Percentiles rank a stretch among this genome's conserved stretches.
phyloP scores from a whole-genome alignment of 441 rosid genomes.

The Dalechampia spathulata region DNA sequence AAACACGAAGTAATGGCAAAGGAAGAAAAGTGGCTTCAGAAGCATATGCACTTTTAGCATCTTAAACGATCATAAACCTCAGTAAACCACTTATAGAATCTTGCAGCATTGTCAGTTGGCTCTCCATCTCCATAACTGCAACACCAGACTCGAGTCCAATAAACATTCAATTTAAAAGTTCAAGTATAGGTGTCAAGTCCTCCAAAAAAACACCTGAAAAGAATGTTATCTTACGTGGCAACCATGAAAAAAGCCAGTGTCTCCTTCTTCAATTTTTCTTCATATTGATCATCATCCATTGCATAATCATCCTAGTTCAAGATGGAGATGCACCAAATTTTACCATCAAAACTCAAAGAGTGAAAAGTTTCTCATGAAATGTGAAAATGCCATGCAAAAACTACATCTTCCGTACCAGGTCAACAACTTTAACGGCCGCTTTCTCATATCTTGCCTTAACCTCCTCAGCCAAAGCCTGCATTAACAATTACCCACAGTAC shows the following conservation, averaged over 20 bases:
- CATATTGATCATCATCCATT: constrained; percentile 86
- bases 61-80: constrained; percentile 53
- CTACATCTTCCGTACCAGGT: constrained; percentile 84
- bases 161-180: neutral
- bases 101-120: constrained; percentile 97
- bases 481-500: too few relatives aligned
- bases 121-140: constrained; percentile 99
- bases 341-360: constrained; percentile 11
- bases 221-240: constrained; percentile 92
- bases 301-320: constrained; percentile 99
- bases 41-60: too few relatives aligned
- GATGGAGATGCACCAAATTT: too few relatives aligned
- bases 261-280: constrained; percentile 83
- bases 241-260: constrained; percentile 67
- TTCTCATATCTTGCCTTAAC: constrained; percentile 83
- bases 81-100: constrained; percentile 93
- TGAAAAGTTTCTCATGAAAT: neutral
- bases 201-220: neutral
- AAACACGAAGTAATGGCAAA: too few relatives aligned
- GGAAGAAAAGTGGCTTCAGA: too few relatives aligned
- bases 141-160: too few relatives aligned
- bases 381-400: too few relatives aligned
- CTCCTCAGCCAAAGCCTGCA: constrained; percentile 96
- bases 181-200: too few relatives aligned
- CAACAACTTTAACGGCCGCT: constrained; percentile 63